A percentile compares a stretch with the other conserved stretches of the same genome.
Evolutionary conservation across 2,329 filamentous ascomycete genomes (phyloP).

Genomic region (Microascus cirrosus): DNA sequence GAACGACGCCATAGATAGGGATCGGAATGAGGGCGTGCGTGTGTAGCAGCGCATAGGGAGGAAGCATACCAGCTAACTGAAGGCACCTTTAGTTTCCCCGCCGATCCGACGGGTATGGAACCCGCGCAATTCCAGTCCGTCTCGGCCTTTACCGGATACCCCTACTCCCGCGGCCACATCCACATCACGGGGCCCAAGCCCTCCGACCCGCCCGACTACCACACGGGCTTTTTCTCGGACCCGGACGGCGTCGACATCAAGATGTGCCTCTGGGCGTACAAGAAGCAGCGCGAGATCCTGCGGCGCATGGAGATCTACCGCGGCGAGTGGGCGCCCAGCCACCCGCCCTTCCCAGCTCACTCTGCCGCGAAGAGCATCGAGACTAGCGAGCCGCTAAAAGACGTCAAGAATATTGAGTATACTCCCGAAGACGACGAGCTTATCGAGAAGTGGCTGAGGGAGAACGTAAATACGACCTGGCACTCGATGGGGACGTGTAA

Average conservation of each 20-base stretch:
- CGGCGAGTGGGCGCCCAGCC: slow-evolving; percentile 26
- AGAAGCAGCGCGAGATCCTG: slow-evolving; percentile 48
- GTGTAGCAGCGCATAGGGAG: not conserved
- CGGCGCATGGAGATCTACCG: slow-evolving; percentile 41
- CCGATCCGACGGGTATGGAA: slow-evolving; percentile 24
- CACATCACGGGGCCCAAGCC: slow-evolving; percentile 40
- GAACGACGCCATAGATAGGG: not conserved
- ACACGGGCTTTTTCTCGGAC: slow-evolving; percentile 45
- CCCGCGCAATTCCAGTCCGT: slow-evolving; percentile 38
- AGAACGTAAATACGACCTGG: slow-evolving; percentile 27
- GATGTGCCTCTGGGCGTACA: slow-evolving; percentile 52
- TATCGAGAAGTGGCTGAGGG: slow-evolving; percentile 29
- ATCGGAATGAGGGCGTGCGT: not conserved
- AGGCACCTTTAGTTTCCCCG: slow-evolving; percentile 21
- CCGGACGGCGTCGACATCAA: slow-evolving; percentile 38
- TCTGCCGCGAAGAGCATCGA: slow-evolving; percentile 24
- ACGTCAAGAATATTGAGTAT: slow-evolving; percentile 30
- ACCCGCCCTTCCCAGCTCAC: slow-evolving; percentile 27
- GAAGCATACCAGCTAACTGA: too few species aligned
- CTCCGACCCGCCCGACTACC: slow-evolving; percentile 34
- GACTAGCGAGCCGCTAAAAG: slow-evolving; percentile 11
- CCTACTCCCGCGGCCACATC: slow-evolving; percentile 48
- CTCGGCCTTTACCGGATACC: slow-evolving; percentile 45
- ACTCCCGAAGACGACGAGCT: slow-evolving; percentile 32
- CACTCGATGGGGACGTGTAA: slow-evolving; percentile 30